A percentile compares a stretch with the other conserved stretches of the same genome.
phyloP scores from a whole-genome alignment of 768 basidiomycete genomes.

The Pholiota conissans region DNA sequence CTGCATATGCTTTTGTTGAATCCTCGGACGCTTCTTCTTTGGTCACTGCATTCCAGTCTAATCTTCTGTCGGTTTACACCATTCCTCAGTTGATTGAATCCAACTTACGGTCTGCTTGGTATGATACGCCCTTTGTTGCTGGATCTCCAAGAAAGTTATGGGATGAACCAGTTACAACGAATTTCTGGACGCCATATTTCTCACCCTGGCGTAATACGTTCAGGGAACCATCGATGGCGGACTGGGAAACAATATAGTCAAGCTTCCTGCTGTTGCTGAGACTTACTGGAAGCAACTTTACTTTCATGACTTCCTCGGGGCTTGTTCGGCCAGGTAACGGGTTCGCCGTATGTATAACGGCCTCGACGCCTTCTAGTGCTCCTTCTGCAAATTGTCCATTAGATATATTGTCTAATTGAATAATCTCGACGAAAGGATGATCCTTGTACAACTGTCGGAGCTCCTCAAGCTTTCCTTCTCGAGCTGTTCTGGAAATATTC shows the following conservation, averaged over 20 bases:
- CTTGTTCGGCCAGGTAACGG: constrained; percentile 23
- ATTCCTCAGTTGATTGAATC: too few species aligned
- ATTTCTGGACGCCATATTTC: constrained; percentile 32
- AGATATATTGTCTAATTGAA: constrained; percentile 27
- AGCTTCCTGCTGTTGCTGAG: background rate
- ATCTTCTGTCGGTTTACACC: background rate
- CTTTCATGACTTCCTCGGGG: constrained; percentile 19
- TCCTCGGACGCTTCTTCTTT: constrained; percentile 25
- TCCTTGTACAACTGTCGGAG: constrained; percentile 16
- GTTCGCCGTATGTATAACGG: constrained; percentile 42
- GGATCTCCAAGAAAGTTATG: constrained; percentile 19
- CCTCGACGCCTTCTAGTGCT: constrained; percentile 47
- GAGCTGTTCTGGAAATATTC: background rate
- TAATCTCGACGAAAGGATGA: constrained; percentile 22
- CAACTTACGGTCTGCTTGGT: background rate
- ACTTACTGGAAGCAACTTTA: too few species aligned
- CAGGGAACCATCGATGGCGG: constrained; percentile 34
- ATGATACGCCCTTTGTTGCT: background rate
- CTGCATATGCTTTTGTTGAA: constrained; percentile 27
- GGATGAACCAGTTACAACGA: constrained; percentile 40
- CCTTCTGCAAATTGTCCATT: constrained; percentile 38
- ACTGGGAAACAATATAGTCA: constrained; percentile 19
- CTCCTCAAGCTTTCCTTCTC: constrained; percentile 15
- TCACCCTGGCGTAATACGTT: constrained; percentile 39
- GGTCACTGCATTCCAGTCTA: constrained; percentile 36